Conservation (phyloP, 306 rosid species). For the Fagus crenata region DNA sequence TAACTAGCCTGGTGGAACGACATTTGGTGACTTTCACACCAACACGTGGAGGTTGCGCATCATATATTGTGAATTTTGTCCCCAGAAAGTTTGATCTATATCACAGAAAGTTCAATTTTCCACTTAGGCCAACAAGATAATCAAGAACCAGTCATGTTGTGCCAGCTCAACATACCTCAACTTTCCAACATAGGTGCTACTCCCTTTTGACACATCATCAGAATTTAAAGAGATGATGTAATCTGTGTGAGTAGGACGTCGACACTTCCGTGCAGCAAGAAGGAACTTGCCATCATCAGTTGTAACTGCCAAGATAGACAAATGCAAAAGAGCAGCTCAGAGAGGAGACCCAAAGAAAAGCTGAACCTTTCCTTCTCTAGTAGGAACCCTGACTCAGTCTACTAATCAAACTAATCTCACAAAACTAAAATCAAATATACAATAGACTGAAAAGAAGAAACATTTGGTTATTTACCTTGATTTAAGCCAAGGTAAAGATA, state of each 20-base stretch:
- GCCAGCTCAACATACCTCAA: slow-evolving; percentile 61
- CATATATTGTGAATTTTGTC: slow-evolving; percentile 82
- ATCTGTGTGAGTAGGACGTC: slow-evolving; percentile 88
- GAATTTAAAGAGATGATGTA: slow-evolving; percentile 74
- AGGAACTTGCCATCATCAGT: slow-evolving; percentile 92
- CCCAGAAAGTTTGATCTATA: slow-evolving; percentile 89
- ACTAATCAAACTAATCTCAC: slow-evolving; percentile 9
- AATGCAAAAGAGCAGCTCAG: slow-evolving; percentile 17
- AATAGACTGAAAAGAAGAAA: slow-evolving; percentile 17
- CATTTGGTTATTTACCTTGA: slow-evolving; percentile 51
- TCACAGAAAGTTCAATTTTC: slow-evolving; percentile 11
- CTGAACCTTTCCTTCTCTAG: slow-evolving; percentile 10
- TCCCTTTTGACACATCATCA: slow-evolving; percentile 73
- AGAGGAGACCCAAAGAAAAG: background rate
- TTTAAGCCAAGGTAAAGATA: slow-evolving; percentile 64
- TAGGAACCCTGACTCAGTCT: background rate
- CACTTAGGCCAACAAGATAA: slow-evolving; percentile 21
- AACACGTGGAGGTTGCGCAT: slow-evolving; percentile 72
- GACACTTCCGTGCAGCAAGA: slow-evolving; percentile 84
- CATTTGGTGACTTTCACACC: slow-evolving; percentile 70
- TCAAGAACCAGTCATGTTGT: slow-evolving; percentile 13
- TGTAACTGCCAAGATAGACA: slow-evolving; percentile 48
- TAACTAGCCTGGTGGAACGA: slow-evolving; percentile 57
- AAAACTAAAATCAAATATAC: background rate
- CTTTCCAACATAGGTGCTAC: slow-evolving; percentile 84